Conservation (phyloP, 2,329 filamentous ascomycete species). For the Colletotrichum tamarilloi region DNA sequence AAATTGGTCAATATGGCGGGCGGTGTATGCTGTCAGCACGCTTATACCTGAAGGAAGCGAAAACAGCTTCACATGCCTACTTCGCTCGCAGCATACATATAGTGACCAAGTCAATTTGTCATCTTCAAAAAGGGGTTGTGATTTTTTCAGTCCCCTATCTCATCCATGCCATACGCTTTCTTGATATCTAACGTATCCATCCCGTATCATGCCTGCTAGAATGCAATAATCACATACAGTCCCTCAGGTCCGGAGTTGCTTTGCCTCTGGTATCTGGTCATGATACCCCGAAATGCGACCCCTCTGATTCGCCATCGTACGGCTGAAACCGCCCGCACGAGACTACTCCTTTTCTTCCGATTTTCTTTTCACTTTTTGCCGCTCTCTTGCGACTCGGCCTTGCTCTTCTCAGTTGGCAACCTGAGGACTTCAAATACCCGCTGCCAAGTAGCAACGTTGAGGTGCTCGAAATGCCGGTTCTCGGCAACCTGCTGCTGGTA, state of each 20-base stretch:
- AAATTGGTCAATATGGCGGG: too few relatives aligned
- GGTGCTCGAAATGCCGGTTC: constrained; percentile 61
- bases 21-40: not conserved
- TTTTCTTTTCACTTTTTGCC: not conserved
- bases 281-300: not conserved
- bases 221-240: not conserved
- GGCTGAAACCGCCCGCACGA: not conserved
- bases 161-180: not conserved
- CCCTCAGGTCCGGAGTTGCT: not conserved
- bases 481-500: constrained; percentile 57
- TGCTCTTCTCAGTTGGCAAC: not conserved
- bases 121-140: not conserved
- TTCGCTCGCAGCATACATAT: not conserved
- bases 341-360: too few relatives aligned
- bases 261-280: too few relatives aligned
- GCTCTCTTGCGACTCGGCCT: not conserved
- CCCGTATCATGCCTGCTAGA: not conserved
- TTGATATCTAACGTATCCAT: not conserved
- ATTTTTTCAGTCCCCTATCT: not conserved
- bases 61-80: not conserved
- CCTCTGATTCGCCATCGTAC: too few relatives aligned
- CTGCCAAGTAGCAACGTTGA: constrained; percentile 58
- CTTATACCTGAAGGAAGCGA: not conserved
- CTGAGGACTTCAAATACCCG: constrained; percentile 46
- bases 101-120: not conserved